A percentile compares a stretch with the other conserved stretches of the same genome.
phyloP scores from a whole-genome alignment of 495 filamentous ascomycete genomes.

The Pyrenopolyporus hunteri region DNA sequence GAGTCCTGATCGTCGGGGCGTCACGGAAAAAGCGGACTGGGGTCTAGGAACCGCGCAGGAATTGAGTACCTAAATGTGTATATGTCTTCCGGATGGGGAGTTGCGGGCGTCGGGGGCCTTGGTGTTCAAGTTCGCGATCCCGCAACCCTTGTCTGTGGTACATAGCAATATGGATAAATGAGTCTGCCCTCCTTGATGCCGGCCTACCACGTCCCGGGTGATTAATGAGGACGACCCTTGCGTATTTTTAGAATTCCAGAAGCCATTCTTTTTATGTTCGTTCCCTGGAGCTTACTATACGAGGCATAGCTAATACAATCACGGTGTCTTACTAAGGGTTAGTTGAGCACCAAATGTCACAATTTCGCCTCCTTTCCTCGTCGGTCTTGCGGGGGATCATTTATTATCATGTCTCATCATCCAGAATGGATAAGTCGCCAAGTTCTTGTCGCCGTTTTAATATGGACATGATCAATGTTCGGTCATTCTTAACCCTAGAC shows the following conservation, averaged over 20 bases:
- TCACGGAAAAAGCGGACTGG: not conserved
- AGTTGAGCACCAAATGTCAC: too few species aligned
- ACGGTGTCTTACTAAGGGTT: too few species aligned
- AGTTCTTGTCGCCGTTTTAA: too few species aligned
- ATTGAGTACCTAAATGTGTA: not conserved
- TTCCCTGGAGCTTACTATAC: too few species aligned
- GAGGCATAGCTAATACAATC: too few species aligned
- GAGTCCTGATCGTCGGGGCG: constrained; percentile 3
- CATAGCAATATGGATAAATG: constrained; percentile 30
- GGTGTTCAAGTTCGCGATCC: not conserved
- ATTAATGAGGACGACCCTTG: constrained; percentile 3
- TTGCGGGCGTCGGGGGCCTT: constrained; percentile 9
- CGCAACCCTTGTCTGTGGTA: constrained; percentile 13
- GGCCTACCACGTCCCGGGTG: constrained; percentile 23
- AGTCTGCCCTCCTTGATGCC: constrained; percentile 14
- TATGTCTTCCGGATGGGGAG: constrained; percentile 11
- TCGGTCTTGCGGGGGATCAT: too few species aligned
- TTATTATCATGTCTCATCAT: too few species aligned
- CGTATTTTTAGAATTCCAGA: constrained; percentile 21
- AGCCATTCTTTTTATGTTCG: not conserved
- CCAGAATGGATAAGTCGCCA: too few species aligned
- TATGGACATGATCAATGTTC: too few species aligned
- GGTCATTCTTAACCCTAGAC: too few species aligned
- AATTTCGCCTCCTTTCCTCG: too few species aligned
- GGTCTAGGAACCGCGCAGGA: not conserved